phyloP scores from a whole-genome alignment of 2,329 filamentous ascomycete species.

The Aspergillus ruber region DNA sequence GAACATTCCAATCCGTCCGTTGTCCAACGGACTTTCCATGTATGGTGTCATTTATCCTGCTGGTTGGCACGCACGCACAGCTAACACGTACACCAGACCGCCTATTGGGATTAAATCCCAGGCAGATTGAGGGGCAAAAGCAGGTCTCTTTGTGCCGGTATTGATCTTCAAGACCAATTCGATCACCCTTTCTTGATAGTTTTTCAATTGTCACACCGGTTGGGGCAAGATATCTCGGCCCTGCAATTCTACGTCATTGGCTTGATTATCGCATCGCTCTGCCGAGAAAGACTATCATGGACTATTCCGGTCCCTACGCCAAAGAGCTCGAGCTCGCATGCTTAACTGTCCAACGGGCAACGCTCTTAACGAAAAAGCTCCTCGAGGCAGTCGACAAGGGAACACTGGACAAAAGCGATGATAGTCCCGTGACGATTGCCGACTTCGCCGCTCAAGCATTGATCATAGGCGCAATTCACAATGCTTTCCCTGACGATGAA shows the following conservation, averaged over 20 bases:
- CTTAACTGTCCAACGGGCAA: constrained; percentile 50
- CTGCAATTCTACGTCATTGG: too few relatives aligned
- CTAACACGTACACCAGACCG: too few relatives aligned
- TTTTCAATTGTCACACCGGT: too few relatives aligned
- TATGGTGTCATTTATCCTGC: too few relatives aligned
- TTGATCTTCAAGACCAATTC: too few relatives aligned
- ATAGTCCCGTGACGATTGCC: constrained; percentile 56
- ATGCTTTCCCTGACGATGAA: constrained; percentile 48
- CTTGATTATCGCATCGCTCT: too few relatives aligned
- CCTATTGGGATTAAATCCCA: too few relatives aligned
- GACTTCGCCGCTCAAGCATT: constrained; percentile 60
- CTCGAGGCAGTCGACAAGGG: constrained; percentile 45
- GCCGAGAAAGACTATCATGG: constrained; percentile 14
- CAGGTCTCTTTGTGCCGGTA: not conserved
- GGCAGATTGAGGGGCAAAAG: not conserved
- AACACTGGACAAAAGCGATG: constrained; percentile 52
- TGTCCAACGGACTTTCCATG: too few relatives aligned
- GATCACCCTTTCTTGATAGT: too few relatives aligned
- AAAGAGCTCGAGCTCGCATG: constrained; percentile 32
- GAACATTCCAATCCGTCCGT: too few relatives aligned
- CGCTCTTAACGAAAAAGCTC: constrained; percentile 52
- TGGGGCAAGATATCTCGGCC: too few relatives aligned
- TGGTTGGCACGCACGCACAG: too few relatives aligned
- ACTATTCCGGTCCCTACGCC: constrained; percentile 19
- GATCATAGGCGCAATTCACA: constrained; percentile 52